Evolutionary conservation across 306 rosid species (phyloP).

Genomic region (Acacia confusa): DNA sequence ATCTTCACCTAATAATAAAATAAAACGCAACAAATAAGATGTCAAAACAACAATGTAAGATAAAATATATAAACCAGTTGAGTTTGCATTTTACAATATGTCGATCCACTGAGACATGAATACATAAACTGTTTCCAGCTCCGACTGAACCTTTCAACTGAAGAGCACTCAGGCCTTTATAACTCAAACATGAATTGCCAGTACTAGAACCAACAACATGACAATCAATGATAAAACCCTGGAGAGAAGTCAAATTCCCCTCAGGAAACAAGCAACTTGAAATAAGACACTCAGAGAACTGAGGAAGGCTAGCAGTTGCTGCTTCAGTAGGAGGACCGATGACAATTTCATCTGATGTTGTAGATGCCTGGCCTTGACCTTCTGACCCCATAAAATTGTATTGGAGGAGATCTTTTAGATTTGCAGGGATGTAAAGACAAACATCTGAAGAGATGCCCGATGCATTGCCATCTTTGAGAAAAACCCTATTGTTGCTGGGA

Average conservation of each 20-base stretch:
- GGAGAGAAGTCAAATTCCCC: slow-evolving; percentile 62
- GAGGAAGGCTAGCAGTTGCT: slow-evolving; percentile 15
- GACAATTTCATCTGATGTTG: slow-evolving; percentile 38
- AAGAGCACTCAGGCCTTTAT: slow-evolving; percentile 42
- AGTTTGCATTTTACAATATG: slow-evolving; percentile 50
- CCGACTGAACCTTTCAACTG: slow-evolving; percentile 42
- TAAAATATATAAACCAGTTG: slow-evolving; percentile 9
- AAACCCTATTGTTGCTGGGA: slow-evolving; percentile 34
- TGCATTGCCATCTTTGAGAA: slow-evolving; percentile 37
- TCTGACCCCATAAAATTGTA: slow-evolving; percentile 33
- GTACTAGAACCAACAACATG: slow-evolving; percentile 45
- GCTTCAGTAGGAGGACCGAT: slow-evolving; percentile 30
- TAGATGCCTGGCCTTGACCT: slow-evolving; percentile 33
- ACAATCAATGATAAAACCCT: slow-evolving; percentile 61
- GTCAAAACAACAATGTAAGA: slow-evolving; percentile 19
- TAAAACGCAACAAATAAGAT: slow-evolving; percentile 19
- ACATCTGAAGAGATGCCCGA: slow-evolving; percentile 56
- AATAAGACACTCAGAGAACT: slow-evolving; percentile 32
- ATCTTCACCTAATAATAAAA: slow-evolving; percentile 65
- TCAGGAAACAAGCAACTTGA: slow-evolving; percentile 61
- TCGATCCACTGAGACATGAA: slow-evolving; percentile 66
- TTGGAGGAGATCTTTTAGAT: slow-evolving; percentile 40
- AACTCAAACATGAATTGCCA: slow-evolving; percentile 40
- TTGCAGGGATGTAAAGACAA: slow-evolving; percentile 59
- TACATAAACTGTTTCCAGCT: slow-evolving; percentile 52